phyloP scores from a whole-genome alignment of 768 basidiomycete species.

The Gautieria morchelliformis region DNA sequence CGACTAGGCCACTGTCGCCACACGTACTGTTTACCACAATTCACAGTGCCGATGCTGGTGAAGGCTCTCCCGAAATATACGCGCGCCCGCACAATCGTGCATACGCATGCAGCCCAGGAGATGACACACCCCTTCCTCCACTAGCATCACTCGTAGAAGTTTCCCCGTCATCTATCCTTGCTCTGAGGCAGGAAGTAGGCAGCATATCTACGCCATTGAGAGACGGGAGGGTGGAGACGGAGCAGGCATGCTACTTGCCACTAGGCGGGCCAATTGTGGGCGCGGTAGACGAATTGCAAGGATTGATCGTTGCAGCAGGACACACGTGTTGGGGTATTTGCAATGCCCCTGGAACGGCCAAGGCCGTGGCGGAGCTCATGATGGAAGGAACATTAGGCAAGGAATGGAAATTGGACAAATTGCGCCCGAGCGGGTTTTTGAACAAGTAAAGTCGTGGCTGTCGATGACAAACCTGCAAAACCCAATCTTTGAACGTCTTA shows the following conservation, averaged over 20 bases:
- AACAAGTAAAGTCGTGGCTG: background rate
- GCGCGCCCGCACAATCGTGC: conserved; percentile 61
- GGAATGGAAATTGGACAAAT: background rate
- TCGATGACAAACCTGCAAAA: background rate
- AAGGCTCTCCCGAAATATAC: conserved; percentile 56
- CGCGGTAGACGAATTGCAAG: conserved; percentile 42
- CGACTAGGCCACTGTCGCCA: conserved; percentile 42
- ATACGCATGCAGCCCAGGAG: conserved; percentile 74
- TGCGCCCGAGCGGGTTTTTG: conserved; percentile 2
- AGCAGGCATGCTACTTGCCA: conserved; percentile 76
- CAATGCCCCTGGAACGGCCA: conserved; percentile 79
- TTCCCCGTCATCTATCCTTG: conserved; percentile 45
- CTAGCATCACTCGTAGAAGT: conserved; percentile 66
- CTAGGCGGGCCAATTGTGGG: conserved; percentile 69
- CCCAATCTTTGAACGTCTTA: no score
- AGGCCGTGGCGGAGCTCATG: conserved; percentile 58
- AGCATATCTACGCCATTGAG: conserved; percentile 51
- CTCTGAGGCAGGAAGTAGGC: conserved; percentile 43
- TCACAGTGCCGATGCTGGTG: conserved; percentile 22
- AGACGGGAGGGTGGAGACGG: conserved; percentile 40
- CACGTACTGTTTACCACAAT: conserved; percentile 84
- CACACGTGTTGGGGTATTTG: conserved; percentile 80
- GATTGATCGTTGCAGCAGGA: conserved; percentile 65
- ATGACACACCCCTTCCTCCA: conserved; percentile 56
- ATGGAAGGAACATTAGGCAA: conserved; percentile 40